These are phyloP conservation scores for Fusarium multiceps DNA, from an alignment of 2,329 filamentous ascomycete species.

Conservation along the genomic window DNA sequence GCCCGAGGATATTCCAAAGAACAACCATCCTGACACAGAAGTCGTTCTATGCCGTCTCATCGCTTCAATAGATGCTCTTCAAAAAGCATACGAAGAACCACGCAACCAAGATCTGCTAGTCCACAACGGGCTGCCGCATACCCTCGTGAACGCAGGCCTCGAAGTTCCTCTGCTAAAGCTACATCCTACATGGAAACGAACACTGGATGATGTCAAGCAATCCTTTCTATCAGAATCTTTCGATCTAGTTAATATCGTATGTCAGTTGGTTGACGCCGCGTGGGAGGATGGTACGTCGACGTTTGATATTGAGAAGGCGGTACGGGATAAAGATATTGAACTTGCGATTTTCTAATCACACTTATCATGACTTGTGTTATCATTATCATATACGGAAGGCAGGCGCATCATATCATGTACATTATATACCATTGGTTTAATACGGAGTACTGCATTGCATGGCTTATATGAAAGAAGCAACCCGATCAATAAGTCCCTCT, in stretches of 20 bases:
- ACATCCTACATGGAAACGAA: slow-evolving; percentile 32
- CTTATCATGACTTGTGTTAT: no score
- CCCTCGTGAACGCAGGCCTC: slow-evolving; percentile 31
- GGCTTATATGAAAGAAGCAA: slow-evolving; percentile 32
- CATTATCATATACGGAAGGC: not conserved
- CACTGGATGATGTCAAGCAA: slow-evolving; percentile 27
- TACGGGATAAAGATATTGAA: slow-evolving; percentile 17
- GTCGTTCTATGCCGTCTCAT: slow-evolving; percentile 39
- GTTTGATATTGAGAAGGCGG: slow-evolving; percentile 37
- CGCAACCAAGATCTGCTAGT: slow-evolving; percentile 36
- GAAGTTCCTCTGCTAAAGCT: slow-evolving; percentile 35
- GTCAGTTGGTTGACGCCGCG: slow-evolving; percentile 34
- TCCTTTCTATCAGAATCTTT: slow-evolving; percentile 26
- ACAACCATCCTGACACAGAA: slow-evolving; percentile 20
- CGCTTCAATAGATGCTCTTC: slow-evolving; percentile 39
- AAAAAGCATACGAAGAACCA: slow-evolving; percentile 35
- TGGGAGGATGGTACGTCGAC: slow-evolving; percentile 36
- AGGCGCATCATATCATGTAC: not conserved
- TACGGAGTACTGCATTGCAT: not conserved
- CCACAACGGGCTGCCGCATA: slow-evolving; percentile 38
- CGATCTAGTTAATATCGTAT: slow-evolving; percentile 24
- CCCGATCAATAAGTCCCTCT: slow-evolving; percentile 41
- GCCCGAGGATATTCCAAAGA: fast-evolving
- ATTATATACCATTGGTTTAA: not conserved
- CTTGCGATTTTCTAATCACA: slow-evolving; percentile 31